Conservation (phyloP, 164 flowering plant genomes). For the Umbilicus rupestris region DNA sequence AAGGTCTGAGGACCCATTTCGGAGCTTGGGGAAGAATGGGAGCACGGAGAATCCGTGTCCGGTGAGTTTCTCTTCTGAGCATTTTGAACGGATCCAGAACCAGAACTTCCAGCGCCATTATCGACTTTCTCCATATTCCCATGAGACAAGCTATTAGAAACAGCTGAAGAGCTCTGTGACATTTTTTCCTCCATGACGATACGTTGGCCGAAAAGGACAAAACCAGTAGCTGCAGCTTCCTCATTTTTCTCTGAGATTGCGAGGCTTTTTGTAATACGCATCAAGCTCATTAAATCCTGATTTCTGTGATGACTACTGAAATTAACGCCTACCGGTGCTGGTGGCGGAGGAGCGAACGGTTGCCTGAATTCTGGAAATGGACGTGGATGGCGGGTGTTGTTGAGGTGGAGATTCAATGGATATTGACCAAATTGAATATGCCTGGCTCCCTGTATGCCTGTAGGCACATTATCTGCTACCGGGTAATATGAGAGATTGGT, state of each 20-base stretch:
- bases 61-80: neutral
- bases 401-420: slow-evolving; percentile 50
- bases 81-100: slow-evolving; percentile 3
- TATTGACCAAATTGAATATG: slow-evolving; percentile 67
- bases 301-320: neutral
- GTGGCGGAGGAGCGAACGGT: neutral
- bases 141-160: neutral
- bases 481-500: neutral
- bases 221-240: neutral
- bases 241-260: neutral
- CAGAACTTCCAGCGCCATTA: neutral
- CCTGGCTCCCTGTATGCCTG: slow-evolving; percentile 99
- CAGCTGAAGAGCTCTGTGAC: slow-evolving; percentile 2
- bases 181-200: neutral
- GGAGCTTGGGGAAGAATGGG: neutral
- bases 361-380: neutral
- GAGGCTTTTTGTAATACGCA: neutral
- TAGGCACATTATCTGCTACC: slow-evolving; percentile 26
- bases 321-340: neutral
- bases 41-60: neutral
- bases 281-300: neutral
- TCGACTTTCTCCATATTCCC: neutral
- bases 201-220: slow-evolving; percentile 6
- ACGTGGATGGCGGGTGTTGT: neutral
- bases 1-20: neutral